Conservation (phyloP, 768 basidiomycete genomes). For the Neoboletus magnificus region DNA sequence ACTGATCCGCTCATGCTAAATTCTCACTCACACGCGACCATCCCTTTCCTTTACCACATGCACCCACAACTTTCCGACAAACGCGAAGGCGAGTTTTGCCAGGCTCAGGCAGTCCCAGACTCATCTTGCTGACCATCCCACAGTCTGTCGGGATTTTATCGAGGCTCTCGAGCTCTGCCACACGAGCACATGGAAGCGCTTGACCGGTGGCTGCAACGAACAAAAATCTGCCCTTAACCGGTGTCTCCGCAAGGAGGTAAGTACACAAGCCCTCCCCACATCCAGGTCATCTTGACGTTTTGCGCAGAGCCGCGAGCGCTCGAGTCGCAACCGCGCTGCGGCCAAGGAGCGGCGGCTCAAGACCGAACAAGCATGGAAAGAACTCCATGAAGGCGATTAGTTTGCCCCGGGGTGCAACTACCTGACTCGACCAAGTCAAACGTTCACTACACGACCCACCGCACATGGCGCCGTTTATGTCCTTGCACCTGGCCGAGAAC, state of each 20-base stretch:
- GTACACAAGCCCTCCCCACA: constrained; percentile 5
- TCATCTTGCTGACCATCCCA: constrained; percentile 8
- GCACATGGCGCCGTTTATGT: background rate
- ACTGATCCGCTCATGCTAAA: background rate
- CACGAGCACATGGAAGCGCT: constrained; percentile 55
- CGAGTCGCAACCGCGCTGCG: constrained; percentile 53
- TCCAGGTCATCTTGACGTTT: constrained; percentile 1
- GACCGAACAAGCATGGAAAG: constrained; percentile 57
- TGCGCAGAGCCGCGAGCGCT: constrained; percentile 56
- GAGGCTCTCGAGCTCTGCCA: constrained; percentile 75
- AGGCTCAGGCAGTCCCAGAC: background rate
- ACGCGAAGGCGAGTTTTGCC: constrained; percentile 43
- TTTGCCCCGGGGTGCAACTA: background rate
- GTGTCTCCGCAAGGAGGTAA: constrained; percentile 71
- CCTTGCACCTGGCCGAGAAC: background rate
- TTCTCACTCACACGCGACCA: constrained; percentile 5
- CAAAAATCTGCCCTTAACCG: constrained; percentile 65
- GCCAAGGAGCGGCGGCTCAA: constrained; percentile 57
- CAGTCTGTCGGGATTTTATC: constrained; percentile 76
- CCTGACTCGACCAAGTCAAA: background rate
- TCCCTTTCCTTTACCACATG: constrained; percentile 38
- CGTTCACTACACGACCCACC: background rate
- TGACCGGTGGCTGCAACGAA: constrained; percentile 67
- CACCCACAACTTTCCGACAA: constrained; percentile 73
- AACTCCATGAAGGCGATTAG: constrained; percentile 52